Conservation (phyloP, 1,284 basidiomycete species). For the Leccinum angustisporum region DNA sequence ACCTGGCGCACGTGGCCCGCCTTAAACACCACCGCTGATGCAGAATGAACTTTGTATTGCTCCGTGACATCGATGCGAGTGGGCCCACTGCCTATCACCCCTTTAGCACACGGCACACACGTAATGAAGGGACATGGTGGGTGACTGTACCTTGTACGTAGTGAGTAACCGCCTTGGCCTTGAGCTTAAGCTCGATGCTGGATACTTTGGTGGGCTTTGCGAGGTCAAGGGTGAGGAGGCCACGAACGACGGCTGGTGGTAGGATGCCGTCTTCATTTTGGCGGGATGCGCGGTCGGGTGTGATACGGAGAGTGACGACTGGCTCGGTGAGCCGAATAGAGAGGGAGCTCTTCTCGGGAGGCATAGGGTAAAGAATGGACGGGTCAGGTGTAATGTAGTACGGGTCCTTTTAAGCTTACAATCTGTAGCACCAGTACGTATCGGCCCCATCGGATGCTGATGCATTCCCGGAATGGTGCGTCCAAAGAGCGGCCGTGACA, state of each 20-base stretch:
- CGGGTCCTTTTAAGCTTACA: constrained; percentile 5
- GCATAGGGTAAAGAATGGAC: constrained; percentile 9
- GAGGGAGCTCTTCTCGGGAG: constrained; percentile 39
- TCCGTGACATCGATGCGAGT: constrained; percentile 80
- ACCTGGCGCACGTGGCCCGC: constrained; percentile 37
- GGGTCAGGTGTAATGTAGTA: not conserved
- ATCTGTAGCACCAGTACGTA: not conserved
- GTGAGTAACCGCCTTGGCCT: constrained; percentile 61
- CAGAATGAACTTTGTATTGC: constrained; percentile 75
- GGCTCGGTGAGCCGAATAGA: constrained; percentile 79
- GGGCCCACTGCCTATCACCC: constrained; percentile 67
- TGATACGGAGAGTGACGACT: constrained; percentile 69
- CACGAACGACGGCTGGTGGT: constrained; percentile 80
- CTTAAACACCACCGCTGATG: constrained; percentile 74
- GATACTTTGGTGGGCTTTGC: constrained; percentile 85
- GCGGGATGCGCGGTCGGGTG: constrained; percentile 41
- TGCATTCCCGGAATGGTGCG: not conserved
- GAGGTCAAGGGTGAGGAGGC: constrained; percentile 81
- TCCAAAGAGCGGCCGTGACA: not conserved
- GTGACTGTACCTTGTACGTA: constrained; percentile 81
- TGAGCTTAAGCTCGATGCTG: constrained; percentile 79
- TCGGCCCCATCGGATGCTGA: not conserved
- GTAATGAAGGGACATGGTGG: not conserved
- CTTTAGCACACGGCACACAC: constrained; percentile 13
- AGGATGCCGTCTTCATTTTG: constrained; percentile 46